Evolutionary conservation across 164 flowering plant species (phyloP).

Genomic region (Annona squamosa): DNA sequence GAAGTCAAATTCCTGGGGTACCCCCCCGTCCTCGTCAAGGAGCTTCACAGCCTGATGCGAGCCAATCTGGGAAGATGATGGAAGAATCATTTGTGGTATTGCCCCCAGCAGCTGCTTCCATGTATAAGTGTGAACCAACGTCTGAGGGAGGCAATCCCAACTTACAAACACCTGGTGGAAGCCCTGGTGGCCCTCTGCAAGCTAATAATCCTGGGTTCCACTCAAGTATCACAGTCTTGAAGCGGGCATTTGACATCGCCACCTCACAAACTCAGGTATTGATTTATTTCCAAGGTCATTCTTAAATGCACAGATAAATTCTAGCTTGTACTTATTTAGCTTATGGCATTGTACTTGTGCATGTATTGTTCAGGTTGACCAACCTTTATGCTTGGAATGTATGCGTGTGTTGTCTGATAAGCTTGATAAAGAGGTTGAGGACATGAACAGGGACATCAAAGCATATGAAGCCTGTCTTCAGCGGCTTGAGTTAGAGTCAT

Average conservation of each 20-base stretch:
- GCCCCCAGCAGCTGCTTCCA: slow-evolving; percentile 80
- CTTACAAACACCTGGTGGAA: slow-evolving; percentile 42
- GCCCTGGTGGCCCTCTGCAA: slow-evolving; percentile 34
- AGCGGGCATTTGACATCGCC: slow-evolving; percentile 92
- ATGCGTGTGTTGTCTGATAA: slow-evolving; percentile 91
- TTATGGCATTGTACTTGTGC: neutral
- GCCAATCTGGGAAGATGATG: slow-evolving; percentile 67
- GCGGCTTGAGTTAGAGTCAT: slow-evolving; percentile 74
- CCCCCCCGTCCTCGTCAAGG: slow-evolving; percentile 75
- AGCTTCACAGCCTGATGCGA: slow-evolving; percentile 38
- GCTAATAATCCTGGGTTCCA: slow-evolving; percentile 73
- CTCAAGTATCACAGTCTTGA: slow-evolving; percentile 71
- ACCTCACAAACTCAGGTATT: slow-evolving; percentile 76
- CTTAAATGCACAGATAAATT: neutral
- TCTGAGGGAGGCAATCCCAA: slow-evolving; percentile 55
- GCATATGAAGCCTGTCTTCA: slow-evolving; percentile 94
- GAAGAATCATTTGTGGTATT: slow-evolving; percentile 95
- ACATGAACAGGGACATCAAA: slow-evolving; percentile 83
- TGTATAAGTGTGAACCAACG: slow-evolving; percentile 64
- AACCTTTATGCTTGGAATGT: slow-evolving; percentile 94
- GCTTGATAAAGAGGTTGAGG: slow-evolving; percentile 97
- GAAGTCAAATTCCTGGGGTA: slow-evolving; percentile 43
- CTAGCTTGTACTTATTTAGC: neutral
- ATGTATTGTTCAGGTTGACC: slow-evolving; percentile 64
- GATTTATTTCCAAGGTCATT: neutral